These are phyloP conservation scores for Limnanthes douglasii DNA, from an alignment of 345 rosid species.

Conservation along the genomic window DNA sequence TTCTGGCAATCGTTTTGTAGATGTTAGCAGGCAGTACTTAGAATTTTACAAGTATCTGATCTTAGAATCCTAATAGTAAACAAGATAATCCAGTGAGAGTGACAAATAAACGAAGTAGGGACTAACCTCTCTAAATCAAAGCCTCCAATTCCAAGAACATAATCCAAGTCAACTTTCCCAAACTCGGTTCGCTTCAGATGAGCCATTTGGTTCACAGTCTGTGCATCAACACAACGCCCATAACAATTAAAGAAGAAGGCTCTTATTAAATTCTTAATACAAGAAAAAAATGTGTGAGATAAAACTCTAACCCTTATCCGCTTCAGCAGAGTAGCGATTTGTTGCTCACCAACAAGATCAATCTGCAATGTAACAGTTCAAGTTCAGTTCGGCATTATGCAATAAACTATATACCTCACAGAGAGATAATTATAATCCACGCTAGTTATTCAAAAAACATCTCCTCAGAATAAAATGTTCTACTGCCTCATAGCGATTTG, in stretches of 20 bases:
- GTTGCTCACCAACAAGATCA: conserved; percentile 75
- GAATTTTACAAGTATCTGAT: background rate
- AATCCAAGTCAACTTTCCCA: conserved; percentile 89
- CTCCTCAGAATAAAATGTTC: too few species aligned
- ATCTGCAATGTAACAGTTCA: conserved; percentile 28
- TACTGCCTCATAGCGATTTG: too few species aligned
- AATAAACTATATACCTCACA: too few species aligned
- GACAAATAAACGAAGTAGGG: conserved; percentile 8
- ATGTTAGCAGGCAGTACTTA: too few species aligned
- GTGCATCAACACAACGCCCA: conserved; percentile 10
- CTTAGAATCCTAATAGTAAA: conserved; percentile 1
- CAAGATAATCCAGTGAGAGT: conserved; percentile 5
- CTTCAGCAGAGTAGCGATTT: conserved; percentile 45
- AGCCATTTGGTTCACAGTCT: conserved; percentile 78
- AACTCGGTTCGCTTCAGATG: conserved; percentile 52
- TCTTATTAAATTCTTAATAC: conserved; percentile 1
- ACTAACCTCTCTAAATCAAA: conserved; percentile 84
- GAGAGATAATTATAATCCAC: too few species aligned
- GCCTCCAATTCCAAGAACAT: conserved; percentile 97
- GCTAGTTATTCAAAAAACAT: too few species aligned
- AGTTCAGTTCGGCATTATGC: too few species aligned
- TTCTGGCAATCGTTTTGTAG: conserved; percentile 28
- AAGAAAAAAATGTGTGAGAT: background rate
- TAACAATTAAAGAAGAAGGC: conserved; percentile 5
- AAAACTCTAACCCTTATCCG: conserved; percentile 40